Base-by-base conservation (phyloP, 306 rosid species). In the Luffa acutangula region DNA sequence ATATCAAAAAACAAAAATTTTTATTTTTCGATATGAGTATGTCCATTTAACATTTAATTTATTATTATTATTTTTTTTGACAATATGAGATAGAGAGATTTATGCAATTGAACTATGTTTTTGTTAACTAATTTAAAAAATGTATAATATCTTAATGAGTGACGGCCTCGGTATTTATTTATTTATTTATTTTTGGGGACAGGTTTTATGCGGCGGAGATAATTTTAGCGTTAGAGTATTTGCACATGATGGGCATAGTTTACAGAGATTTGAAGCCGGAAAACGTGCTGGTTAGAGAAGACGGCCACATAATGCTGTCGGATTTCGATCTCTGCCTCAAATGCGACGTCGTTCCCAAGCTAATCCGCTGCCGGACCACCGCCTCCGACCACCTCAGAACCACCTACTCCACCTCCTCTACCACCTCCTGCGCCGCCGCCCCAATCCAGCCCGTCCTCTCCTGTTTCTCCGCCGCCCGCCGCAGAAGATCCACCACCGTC, bases 201-300 rank as follows among this genome's bases (percentile, higher is more conserved):
- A 94, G 98, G 85, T 95, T 95, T 81, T 95, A 95, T 77, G 96
- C 93, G 11, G 97, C 98, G 3, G 98, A 95, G 90, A 91, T 92
- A 48, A 87, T 92, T 4, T 67, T 95, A 82, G 98, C 93, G 1
- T 6, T 95, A 9, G 98, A 95, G 83, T 95, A 95, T 87, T 90
- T 95, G 7, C 98, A 95, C 91, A 91, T 94, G 98, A 92, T 94
- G 98, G 98, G 98, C 2, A 91, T 94, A 52, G 94, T 94, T 76
- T 94, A 94, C 89, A 87, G 98, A 77, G 98, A 94, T 57, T 89
- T 94, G 73, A 94, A 94, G 92, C 98, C 97, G 2, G 98, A 95
- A 84, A 95, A 95, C 79, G 97, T 95, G 67, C 86, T 95, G 45
- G 97, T 95, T 45, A 86, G 98, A 81, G 97, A 91, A 51, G 98